These are phyloP conservation scores for Nicotiana rustica DNA, from an alignment of 305 asterid species.

Conservation along the genomic window DNA sequence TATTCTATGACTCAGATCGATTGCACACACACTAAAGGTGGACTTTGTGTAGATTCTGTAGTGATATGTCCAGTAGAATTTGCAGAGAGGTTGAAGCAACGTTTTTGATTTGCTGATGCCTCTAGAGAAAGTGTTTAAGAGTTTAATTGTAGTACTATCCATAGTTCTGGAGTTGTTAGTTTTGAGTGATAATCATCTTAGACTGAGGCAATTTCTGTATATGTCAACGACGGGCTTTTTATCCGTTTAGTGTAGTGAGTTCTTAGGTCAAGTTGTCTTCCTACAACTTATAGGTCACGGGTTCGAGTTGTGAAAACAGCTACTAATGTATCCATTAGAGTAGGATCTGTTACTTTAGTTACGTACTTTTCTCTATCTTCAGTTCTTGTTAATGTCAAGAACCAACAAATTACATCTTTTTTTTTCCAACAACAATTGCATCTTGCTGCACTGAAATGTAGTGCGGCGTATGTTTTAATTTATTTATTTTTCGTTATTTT, in stretches of 20 bases:
- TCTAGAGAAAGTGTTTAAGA: background rate
- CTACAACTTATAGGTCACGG: too few species aligned
- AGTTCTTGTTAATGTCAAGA: background rate
- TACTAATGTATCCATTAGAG: too few species aligned
- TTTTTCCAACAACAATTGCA: background rate
- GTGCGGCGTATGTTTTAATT: background rate
- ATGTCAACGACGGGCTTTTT: background rate
- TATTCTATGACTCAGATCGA: constrained; percentile 95
- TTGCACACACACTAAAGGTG: constrained; percentile 95
- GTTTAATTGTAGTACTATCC: constrained; percentile 7
- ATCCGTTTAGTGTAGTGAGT: background rate
- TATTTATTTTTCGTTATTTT: too few species aligned
- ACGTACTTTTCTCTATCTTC: background rate
- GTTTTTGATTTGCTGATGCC: constrained; percentile 45
- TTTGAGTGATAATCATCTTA: background rate
- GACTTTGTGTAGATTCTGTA: constrained; percentile 89
- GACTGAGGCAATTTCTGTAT: background rate
- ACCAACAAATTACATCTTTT: background rate
- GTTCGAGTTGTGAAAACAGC: too few species aligned
- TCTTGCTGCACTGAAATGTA: background rate
- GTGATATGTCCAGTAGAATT: constrained; percentile 61
- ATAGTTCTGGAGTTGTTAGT: constrained; percentile 14
- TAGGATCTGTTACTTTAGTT: background rate
- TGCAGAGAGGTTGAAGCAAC: constrained; percentile 53
- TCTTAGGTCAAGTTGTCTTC: background rate